These are phyloP conservation scores for Rhodotorula paludigena DNA, from an alignment of 768 basidiomycete genomes.

Conservation along the genomic window DNA sequence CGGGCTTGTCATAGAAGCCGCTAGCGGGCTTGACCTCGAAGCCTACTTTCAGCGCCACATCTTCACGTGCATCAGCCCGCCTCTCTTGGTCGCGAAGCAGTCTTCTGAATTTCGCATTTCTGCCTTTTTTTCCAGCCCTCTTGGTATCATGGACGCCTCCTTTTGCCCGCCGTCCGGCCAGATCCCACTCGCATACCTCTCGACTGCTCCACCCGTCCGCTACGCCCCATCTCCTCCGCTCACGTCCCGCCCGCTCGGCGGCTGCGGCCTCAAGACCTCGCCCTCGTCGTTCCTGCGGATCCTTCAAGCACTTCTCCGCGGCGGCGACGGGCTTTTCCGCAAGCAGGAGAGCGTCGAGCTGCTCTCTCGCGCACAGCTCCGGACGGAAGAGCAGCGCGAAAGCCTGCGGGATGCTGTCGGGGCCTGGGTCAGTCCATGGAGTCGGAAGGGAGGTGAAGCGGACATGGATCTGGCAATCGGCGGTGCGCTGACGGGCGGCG, in stretches of 20 bases:
- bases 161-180: slow-evolving; percentile 35
- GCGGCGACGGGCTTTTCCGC: slow-evolving; percentile 12
- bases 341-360: slow-evolving; percentile 18
- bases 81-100: no score
- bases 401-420: background rate
- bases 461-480: slow-evolving; percentile 15
- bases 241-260: slow-evolving; percentile 19
- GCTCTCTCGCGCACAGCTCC: slow-evolving; percentile 23
- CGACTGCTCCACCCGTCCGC: slow-evolving; percentile 8
- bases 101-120: background rate
- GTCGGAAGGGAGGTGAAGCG: background rate
- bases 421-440: no score
- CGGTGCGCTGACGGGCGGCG: slow-evolving; percentile 3
- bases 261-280: slow-evolving; percentile 42
- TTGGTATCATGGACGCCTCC: slow-evolving; percentile 42
- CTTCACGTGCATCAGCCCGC: slow-evolving; percentile 30
- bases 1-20: slow-evolving; percentile 42
- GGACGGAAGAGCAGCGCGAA: background rate
- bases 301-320: slow-evolving; percentile 42
- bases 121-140: slow-evolving; percentile 27
- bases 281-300: slow-evolving; percentile 41
- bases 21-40: slow-evolving; percentile 41
- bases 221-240: slow-evolving; percentile 19
- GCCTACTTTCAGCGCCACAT: slow-evolving; percentile 45
- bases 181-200: background rate